phyloP scores from a whole-genome alignment of 1,139 yeast genomes.

The Hyphopichia pseudoburtonii region DNA sequence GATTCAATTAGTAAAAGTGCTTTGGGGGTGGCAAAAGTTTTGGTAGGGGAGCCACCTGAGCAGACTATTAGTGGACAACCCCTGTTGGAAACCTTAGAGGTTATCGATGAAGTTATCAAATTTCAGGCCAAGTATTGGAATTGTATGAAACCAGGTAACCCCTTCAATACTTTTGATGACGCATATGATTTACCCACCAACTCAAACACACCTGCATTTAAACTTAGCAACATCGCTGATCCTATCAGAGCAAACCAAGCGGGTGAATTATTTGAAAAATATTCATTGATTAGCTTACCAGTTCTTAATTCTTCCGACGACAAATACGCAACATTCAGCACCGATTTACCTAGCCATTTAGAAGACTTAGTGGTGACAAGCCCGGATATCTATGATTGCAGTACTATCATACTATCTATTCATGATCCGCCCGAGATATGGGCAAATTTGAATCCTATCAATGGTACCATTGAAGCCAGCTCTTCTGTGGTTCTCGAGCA shows the following conservation, averaged over 20 bases:
- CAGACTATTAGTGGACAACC: conserved; percentile 61
- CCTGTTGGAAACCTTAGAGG: conserved; percentile 76
- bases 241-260: conserved; percentile 75
- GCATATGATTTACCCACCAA: conserved; percentile 33
- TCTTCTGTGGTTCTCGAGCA: conserved; percentile 62
- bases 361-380: conserved; percentile 78
- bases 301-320: conserved; percentile 40
- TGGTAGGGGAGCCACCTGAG: conserved; percentile 95
- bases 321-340: conserved; percentile 32
- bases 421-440: conserved; percentile 95
- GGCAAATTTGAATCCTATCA: conserved; percentile 80
- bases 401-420: conserved; percentile 65
- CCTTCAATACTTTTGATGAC: conserved; percentile 39
- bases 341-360: conserved; percentile 48
- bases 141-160: conserved; percentile 71
- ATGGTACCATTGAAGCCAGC: conserved; percentile 74
- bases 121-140: conserved; percentile 88
- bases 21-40: conserved; percentile 84
- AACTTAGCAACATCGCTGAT: conserved; percentile 56
- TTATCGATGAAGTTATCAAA: conserved; percentile 79
- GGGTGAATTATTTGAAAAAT: conserved; percentile 50
- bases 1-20: conserved; percentile 92
- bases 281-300: conserved; percentile 69
- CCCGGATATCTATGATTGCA: conserved; percentile 64
- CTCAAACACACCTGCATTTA: conserved; percentile 27